A percentile compares a stretch with the other conserved stretches of the same genome.
Evolutionary conservation across 805 yeast species (phyloP).

Genomic region (Ogataea zsoltii): DNA sequence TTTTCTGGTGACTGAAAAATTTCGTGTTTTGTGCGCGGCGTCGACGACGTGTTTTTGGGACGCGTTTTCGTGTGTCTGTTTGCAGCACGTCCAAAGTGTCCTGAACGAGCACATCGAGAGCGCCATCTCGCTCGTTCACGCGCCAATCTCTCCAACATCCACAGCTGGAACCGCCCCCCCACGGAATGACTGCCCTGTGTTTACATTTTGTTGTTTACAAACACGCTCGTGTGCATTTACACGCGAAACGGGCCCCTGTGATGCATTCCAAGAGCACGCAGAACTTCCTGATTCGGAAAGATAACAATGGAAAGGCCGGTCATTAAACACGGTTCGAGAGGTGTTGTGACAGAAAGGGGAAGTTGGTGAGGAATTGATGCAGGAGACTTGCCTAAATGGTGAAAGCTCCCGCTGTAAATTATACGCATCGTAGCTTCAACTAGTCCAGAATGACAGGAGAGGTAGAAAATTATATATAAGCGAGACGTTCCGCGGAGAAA

Average conservation of each 20-base stretch:
- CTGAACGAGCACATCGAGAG: no score
- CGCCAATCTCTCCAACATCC: no score
- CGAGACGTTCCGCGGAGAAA: neutral
- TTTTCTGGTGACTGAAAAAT: no score
- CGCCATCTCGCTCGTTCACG: no score
- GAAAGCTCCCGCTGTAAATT: constrained; percentile 5
- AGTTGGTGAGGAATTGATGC: constrained; percentile 3
- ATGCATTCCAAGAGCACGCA: constrained; percentile 4
- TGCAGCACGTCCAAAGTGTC: no score
- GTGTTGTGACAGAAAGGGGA: constrained; percentile 1
- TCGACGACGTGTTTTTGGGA: no score
- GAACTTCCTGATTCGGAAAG: neutral
- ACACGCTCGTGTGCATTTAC: constrained; percentile 5
- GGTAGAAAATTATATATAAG: constrained; percentile 1
- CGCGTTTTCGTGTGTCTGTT: no score
- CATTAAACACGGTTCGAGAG: constrained; percentile 16
- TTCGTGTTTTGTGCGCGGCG: no score
- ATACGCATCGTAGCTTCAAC: constrained; percentile 8
- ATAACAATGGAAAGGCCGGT: constrained; percentile 4
- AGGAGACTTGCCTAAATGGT: constrained; percentile 4
- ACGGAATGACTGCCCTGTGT: no score
- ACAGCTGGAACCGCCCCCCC: no score
- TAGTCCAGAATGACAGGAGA: constrained; percentile 9
- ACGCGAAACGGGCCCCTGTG: constrained; percentile 6
- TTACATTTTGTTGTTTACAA: constrained; percentile 8